Evolutionary conservation across 2,329 filamentous ascomycete genomes (phyloP), one percentile per base, ranked within the genome.

Genomic region (Sarocladiaceae sp.): DNA sequence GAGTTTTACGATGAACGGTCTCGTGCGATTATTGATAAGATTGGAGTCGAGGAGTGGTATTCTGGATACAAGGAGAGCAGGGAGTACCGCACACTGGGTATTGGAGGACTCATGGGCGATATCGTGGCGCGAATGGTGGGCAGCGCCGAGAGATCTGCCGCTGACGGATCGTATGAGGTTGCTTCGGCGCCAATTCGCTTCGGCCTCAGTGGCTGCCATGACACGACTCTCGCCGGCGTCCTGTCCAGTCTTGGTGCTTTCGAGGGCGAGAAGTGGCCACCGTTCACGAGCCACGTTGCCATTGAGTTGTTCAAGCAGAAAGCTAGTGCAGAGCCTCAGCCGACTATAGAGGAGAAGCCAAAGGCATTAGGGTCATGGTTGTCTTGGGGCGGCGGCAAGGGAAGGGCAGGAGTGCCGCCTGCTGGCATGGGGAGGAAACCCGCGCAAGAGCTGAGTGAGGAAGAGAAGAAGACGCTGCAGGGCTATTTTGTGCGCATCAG

Each of bases 1-100:
- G 85, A 89, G 50, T 97, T 98, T 63, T 97, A 97, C 64, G 88
- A 96, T 57, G 60, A 73, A 15, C 83, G 82, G 57, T 80, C 76
- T 3, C 74, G 80, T 41, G 71, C 73, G 3, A 84, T 89, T 48
- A 78, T 93, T 46, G 70, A 82, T 46, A 85, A 80, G 60, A 83
- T 96, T 47, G 80, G 77, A 21, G 82, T 90, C 0, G 90, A 98
- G 56, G 93, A 97, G 66, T 97, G 93, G 93, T 97, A 85, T 61
- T 70, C 78, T 16, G 91, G 93, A 3, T 97, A 94, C 61, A 74
- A 74, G 46, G 90, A 96, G 64, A 89, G 80, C 48, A 67, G 69
- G 33, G 93, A 97, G 63, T 97, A 95, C 65, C 83, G 91, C n/a
- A 79, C 76, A 51, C 73, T 97, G 2, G 93, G 91, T 3, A 93